phyloP scores from a whole-genome alignment of 2,329 filamentous ascomycete genomes.

The Plectosphaerella sp. region DNA sequence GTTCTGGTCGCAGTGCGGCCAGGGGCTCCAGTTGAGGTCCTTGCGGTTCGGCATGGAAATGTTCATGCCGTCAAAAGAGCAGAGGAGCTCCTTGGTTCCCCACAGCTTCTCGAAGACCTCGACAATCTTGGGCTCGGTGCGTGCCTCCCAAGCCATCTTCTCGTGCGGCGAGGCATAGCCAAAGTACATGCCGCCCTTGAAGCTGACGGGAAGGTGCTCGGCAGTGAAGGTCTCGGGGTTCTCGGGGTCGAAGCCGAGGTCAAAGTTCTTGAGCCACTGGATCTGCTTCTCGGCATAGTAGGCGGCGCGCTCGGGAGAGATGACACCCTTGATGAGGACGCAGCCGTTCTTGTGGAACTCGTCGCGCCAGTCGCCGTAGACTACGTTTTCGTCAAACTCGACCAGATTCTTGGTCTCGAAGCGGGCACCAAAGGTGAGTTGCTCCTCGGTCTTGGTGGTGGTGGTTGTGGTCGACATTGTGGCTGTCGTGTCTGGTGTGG shows the following conservation, averaged over 20 bases:
- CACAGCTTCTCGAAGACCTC: constrained; percentile 36
- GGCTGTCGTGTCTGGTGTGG: background rate
- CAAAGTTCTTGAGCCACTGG: constrained; percentile 36
- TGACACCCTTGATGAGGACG: constrained; percentile 32
- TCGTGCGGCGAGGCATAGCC: constrained; percentile 33
- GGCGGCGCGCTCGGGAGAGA: constrained; percentile 28
- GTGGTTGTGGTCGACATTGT: constrained; percentile 10
- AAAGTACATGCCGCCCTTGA: constrained; percentile 40
- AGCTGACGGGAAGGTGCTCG: constrained; percentile 35
- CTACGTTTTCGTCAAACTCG: constrained; percentile 14
- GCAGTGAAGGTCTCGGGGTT: constrained; percentile 33
- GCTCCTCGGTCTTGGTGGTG: constrained; percentile 1
- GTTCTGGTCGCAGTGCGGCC: constrained; percentile 40
- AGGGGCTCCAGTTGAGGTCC: constrained; percentile 31
- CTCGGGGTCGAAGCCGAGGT: constrained; percentile 31
- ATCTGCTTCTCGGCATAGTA: constrained; percentile 34
- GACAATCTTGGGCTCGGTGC: constrained; percentile 33
- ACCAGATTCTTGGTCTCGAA: constrained; percentile 19
- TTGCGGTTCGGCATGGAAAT: constrained; percentile 35
- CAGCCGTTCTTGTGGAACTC: constrained; percentile 36
- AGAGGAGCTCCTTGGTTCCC: constrained; percentile 22
- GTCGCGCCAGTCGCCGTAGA: constrained; percentile 36
- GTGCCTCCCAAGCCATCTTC: constrained; percentile 37
- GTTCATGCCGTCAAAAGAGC: constrained; percentile 29
- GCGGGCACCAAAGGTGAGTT: constrained; percentile 11